These are phyloP conservation scores for Rhodotorula sp. DNA, from an alignment of 1,284 basidiomycete genomes.

Conservation along the genomic window DNA sequence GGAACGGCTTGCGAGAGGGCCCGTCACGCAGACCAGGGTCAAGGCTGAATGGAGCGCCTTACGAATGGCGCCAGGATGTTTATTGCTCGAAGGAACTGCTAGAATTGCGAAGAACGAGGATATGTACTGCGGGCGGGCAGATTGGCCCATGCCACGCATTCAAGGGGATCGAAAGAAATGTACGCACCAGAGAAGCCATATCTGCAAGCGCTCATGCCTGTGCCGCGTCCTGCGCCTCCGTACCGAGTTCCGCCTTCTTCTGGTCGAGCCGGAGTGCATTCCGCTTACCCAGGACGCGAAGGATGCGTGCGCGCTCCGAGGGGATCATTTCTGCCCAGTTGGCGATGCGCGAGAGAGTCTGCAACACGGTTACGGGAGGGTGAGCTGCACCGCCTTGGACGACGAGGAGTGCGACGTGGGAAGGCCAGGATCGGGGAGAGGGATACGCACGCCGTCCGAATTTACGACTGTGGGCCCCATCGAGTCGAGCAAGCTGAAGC, in stretches of 20 bases:
- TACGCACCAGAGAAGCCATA: background rate
- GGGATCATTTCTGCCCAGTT: constrained; percentile 30
- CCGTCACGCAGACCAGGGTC: too few relatives aligned
- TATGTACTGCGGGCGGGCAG: background rate
- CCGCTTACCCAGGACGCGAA: constrained; percentile 37
- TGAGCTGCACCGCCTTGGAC: background rate
- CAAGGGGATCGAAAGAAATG: background rate
- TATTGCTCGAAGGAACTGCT: too few relatives aligned
- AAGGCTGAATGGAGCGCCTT: too few relatives aligned
- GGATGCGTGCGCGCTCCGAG: constrained; percentile 22
- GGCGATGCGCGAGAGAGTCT: constrained; percentile 36
- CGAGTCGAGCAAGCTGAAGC: constrained; percentile 24
- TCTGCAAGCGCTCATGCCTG: too few relatives aligned
- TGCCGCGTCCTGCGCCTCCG: background rate
- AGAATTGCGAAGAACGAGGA: background rate
- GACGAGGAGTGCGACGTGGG: too few relatives aligned
- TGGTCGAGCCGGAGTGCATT: constrained; percentile 29
- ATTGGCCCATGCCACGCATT: background rate
- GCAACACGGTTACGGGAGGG: background rate
- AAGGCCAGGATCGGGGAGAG: background rate
- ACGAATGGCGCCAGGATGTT: too few relatives aligned
- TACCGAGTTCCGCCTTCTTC: constrained; percentile 24
- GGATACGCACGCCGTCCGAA: constrained; percentile 26
- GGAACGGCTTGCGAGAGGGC: too few relatives aligned
- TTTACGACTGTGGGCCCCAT: constrained; percentile 37